Base-by-base conservation (phyloP, 192 early-diverging fungal genomes). In the Coemansia sp. region DNA sequence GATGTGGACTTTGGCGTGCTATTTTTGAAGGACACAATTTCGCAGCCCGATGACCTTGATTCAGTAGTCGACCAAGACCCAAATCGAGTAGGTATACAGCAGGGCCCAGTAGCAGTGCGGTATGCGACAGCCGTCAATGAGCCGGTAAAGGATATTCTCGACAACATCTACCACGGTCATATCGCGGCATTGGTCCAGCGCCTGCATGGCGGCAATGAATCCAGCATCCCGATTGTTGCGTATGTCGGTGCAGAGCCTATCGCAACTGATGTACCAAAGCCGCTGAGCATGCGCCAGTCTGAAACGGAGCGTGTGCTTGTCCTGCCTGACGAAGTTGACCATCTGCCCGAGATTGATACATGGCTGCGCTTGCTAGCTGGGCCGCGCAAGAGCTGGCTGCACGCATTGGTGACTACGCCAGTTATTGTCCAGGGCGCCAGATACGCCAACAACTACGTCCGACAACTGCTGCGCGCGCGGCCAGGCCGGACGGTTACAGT, bases 1-100 rank as follows among this genome's bases (percentile, higher is more conserved):
- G 93, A 95, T 68, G 88, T 88, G 51, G 89, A 92, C 77, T 93
- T 97, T 81, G 90, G 92, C 56, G 80, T 88, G 38, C 91, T 92
- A 90, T 87, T 95, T 72, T 91, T 89, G 82, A 95, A 95, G 83
- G 90, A 95, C 71, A 91, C 87, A 14, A 76, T 91, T 18, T 95
- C 92, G 93, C 91, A 93, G 69, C 87, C 90, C 3, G 93, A 97
- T 67, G 88, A 95, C 60, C 71, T 95, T 10, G 89, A 89, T 47
- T 88, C 92, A 40, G 85, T 97, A 38, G 83, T 89, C 30, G 92
- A 84, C 54, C 86, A 91, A 65, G 95, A 97, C 82, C 86, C 89
- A 6, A 83, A 87, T 56, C 85, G 95, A 52, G 87, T 87, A 9
- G 83, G 85, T 60, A 92, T 95, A 71, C 82, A 95, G 50, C 95